A percentile compares a stretch with the other conserved stretches of the same genome.
Conservation (phyloP, 768 basidiomycete genomes). For the Mycena chlorophos region DNA sequence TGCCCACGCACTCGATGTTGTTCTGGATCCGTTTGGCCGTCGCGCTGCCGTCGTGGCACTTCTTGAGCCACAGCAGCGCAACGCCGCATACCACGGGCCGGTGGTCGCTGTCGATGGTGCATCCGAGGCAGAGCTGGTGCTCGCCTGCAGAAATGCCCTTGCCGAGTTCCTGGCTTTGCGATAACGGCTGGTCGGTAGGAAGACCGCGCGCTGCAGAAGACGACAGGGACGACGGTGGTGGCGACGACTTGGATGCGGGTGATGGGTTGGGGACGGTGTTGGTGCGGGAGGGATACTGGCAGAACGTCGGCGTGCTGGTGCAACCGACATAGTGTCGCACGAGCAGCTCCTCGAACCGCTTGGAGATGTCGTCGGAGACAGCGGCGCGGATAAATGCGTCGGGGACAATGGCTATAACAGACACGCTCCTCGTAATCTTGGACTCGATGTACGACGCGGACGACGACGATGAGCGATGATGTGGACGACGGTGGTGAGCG, state of each 20-base stretch:
- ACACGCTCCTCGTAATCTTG: slow-evolving; percentile 77
- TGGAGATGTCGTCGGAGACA: slow-evolving; percentile 55
- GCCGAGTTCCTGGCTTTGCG: slow-evolving; percentile 32
- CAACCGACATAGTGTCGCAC: slow-evolving; percentile 89
- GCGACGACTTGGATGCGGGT: slow-evolving; percentile 70
- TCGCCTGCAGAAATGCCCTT: slow-evolving; percentile 41
- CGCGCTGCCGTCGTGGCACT: slow-evolving; percentile 96
- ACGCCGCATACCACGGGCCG: slow-evolving; percentile 88
- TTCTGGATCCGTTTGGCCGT: slow-evolving; percentile 99
- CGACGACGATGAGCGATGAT: slow-evolving; percentile 85
- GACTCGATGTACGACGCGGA: slow-evolving; percentile 78
- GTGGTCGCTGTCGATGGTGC: slow-evolving; percentile 84
- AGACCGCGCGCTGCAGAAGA: slow-evolving; percentile 74
- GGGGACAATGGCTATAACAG: slow-evolving; percentile 65
- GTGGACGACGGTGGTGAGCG: slow-evolving; percentile 65
- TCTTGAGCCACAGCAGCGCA: slow-evolving; percentile 93
- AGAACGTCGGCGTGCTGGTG: slow-evolving; percentile 83
- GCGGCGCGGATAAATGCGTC: slow-evolving; percentile 61
- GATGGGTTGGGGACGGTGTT: slow-evolving; percentile 88
- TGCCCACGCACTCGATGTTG: slow-evolving; percentile 97
- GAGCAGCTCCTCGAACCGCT: slow-evolving; percentile 83
- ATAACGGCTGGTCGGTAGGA: slow-evolving; percentile 34
- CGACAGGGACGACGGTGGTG: slow-evolving; percentile 86
- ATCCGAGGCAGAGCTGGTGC: slow-evolving; percentile 95
- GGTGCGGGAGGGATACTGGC: slow-evolving; percentile 92